Percentiles rank a stretch among this genome's conserved stretches.
These are phyloP conservation scores for Trichoderma harzianum DNA, from an alignment of 2,329 filamentous ascomycete genomes.

Conservation along the genomic window DNA sequence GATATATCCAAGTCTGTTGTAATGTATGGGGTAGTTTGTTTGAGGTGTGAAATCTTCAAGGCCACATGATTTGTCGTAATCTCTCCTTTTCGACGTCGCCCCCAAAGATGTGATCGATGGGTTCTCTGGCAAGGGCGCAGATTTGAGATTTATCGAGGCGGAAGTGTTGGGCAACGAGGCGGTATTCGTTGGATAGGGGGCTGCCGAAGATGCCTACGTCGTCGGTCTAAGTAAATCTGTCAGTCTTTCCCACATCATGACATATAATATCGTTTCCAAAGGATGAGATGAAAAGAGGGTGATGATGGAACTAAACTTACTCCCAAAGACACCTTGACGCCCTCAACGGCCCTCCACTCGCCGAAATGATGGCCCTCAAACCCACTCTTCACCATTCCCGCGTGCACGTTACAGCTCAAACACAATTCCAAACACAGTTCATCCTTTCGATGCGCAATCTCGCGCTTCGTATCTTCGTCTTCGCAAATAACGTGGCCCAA, in stretches of 20 bases:
- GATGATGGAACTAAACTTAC: conserved; percentile 45
- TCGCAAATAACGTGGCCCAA: conserved; percentile 80
- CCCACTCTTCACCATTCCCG: conserved; percentile 65
- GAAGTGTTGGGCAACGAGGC: conserved; percentile 69
- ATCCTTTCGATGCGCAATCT: conserved; percentile 42
- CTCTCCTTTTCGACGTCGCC: conserved; percentile 58
- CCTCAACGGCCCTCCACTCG: conserved; percentile 60
- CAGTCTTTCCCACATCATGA: not conserved
- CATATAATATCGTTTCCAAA: not conserved
- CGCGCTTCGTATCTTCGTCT: conserved; percentile 53
- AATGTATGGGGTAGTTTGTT: not conserved
- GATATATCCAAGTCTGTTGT: not conserved
- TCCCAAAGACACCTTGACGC: conserved; percentile 61
- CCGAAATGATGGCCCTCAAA: conserved; percentile 73
- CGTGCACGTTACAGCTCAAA: conserved; percentile 76
- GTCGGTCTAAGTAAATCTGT: conserved; percentile 58
- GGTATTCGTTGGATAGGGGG: conserved; percentile 72
- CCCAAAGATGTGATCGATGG: conserved; percentile 65
- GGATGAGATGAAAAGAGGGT: not conserved
- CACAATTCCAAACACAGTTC: conserved; percentile 71
- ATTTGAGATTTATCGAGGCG: conserved; percentile 46
- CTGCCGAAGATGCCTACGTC: conserved; percentile 81
- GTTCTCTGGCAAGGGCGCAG: conserved; percentile 55
- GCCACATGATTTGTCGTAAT: conserved; percentile 51
- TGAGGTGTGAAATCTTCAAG: not conserved